These are phyloP conservation scores for Nakaseomyces uthaithaninus DNA, from an alignment of 1,139 yeast genomes.

Conservation along the genomic window DNA sequence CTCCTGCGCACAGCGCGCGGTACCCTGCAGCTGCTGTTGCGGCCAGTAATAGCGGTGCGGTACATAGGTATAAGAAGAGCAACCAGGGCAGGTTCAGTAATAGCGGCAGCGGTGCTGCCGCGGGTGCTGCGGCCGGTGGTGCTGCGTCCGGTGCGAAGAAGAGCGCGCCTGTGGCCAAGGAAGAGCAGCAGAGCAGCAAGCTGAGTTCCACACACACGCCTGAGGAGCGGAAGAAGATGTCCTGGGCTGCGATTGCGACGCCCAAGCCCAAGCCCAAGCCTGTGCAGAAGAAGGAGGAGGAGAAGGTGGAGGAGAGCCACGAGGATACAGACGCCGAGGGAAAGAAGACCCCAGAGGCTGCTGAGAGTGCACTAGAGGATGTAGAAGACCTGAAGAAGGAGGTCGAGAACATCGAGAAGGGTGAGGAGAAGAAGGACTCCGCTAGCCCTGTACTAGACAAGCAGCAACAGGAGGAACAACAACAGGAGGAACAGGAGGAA, in stretches of 20 bases:
- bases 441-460: background rate
- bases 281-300: constrained; percentile 15
- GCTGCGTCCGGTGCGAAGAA: constrained; percentile 19
- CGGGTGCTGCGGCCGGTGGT: background rate
- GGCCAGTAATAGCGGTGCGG: constrained; percentile 11
- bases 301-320: background rate
- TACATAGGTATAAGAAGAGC: constrained; percentile 2
- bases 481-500: constrained; percentile 4
- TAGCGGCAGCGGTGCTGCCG: constrained; percentile 13
- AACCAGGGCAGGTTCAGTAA: constrained; percentile 1
- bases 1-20: constrained; percentile 5
- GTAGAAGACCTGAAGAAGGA: constrained; percentile 12
- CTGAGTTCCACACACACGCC: constrained; percentile 7
- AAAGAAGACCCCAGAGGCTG: constrained; percentile 5
- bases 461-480: background rate
- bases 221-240: constrained; percentile 23
- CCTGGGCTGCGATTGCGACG: constrained; percentile 39
- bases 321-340: constrained; percentile 1
- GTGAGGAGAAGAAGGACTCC: constrained; percentile 8
- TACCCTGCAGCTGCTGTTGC: constrained; percentile 14
- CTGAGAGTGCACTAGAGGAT: constrained; percentile 7
- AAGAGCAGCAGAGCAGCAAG: constrained; percentile 14
- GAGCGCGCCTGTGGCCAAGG: constrained; percentile 24
- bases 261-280: constrained; percentile 30
- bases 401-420: constrained; percentile 6